phyloP scores from a whole-genome alignment of 2,329 filamentous ascomycete species.

The Exophiala calicioides region DNA sequence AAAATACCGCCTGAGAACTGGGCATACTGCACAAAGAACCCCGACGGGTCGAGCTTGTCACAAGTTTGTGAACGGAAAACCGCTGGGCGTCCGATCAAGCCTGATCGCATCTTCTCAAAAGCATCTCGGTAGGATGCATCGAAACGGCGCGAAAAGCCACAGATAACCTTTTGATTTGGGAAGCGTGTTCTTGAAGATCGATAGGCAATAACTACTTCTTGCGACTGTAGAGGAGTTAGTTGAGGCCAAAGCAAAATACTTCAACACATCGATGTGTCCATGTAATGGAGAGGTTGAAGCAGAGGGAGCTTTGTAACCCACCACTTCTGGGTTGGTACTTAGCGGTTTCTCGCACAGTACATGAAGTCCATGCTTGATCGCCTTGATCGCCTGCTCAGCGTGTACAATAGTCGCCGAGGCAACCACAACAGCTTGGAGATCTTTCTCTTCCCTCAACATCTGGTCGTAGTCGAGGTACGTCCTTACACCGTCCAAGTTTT shows the following conservation, averaged over 20 bases:
- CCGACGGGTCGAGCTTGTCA: slow-evolving; percentile 64
- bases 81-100: slow-evolving; percentile 60
- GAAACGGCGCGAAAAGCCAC: slow-evolving; percentile 67
- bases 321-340: slow-evolving; percentile 60
- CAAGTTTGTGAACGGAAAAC: slow-evolving; percentile 67
- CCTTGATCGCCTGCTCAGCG: slow-evolving; percentile 59
- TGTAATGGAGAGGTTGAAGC: not conserved
- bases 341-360: slow-evolving; percentile 58
- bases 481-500: slow-evolving; percentile 53
- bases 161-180: slow-evolving; percentile 66
- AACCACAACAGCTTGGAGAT: slow-evolving; percentile 58
- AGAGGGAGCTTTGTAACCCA: slow-evolving; percentile 38
- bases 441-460: slow-evolving; percentile 56
- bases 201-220: slow-evolving; percentile 59
- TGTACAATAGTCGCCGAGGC: slow-evolving; percentile 58
- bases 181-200: slow-evolving; percentile 46
- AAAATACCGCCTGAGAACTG: slow-evolving; percentile 68
- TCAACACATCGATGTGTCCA: not conserved
- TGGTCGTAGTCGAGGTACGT: slow-evolving; percentile 58
- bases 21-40: slow-evolving; percentile 69
- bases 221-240: slow-evolving; percentile 52
- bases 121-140: slow-evolving; percentile 66
- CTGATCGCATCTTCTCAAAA: slow-evolving; percentile 52
- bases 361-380: slow-evolving; percentile 56
- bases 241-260: not conserved